Percentiles rank a stretch among this genome's conserved stretches.
phyloP scores from a whole-genome alignment of 1,139 yeast genomes.

The Scheffersomyces cryptocercus region DNA sequence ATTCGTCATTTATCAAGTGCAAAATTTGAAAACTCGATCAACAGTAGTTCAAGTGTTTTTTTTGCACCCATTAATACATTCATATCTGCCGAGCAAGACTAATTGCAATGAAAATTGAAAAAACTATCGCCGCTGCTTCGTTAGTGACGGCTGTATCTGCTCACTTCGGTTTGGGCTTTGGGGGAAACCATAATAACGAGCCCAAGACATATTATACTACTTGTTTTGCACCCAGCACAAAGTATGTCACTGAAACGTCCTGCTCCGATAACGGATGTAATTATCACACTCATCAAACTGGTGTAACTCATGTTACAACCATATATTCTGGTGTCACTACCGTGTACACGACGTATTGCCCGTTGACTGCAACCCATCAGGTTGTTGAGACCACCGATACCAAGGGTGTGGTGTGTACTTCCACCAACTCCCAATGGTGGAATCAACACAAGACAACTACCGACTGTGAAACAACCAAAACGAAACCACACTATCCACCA shows the following conservation, averaged over 20 bases:
- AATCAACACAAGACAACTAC: background rate
- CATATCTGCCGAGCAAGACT: background rate
- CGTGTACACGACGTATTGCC: conserved; percentile 14
- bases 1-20: too few relatives aligned
- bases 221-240: background rate
- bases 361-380: conserved; percentile 6
- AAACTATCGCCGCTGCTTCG: background rate
- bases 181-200: background rate
- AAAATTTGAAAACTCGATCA: too few relatives aligned
- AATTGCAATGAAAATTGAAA: background rate
- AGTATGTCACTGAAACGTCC: background rate
- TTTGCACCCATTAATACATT: too few relatives aligned
- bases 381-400: background rate
- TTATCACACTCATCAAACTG: conserved; percentile 2
- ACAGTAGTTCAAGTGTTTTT: too few relatives aligned
- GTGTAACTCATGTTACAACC: conserved; percentile 10
- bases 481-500: background rate
- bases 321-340: conserved; percentile 9
- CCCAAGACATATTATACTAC: background rate
- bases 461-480: background rate
- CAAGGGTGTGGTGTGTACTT: background rate
- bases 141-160: background rate
- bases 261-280: background rate
- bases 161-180: background rate
- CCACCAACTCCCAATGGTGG: background rate